These are phyloP conservation scores for Neofusicoccum parvum DNA, from an alignment of 2,329 filamentous ascomycete genomes.

Conservation along the genomic window DNA sequence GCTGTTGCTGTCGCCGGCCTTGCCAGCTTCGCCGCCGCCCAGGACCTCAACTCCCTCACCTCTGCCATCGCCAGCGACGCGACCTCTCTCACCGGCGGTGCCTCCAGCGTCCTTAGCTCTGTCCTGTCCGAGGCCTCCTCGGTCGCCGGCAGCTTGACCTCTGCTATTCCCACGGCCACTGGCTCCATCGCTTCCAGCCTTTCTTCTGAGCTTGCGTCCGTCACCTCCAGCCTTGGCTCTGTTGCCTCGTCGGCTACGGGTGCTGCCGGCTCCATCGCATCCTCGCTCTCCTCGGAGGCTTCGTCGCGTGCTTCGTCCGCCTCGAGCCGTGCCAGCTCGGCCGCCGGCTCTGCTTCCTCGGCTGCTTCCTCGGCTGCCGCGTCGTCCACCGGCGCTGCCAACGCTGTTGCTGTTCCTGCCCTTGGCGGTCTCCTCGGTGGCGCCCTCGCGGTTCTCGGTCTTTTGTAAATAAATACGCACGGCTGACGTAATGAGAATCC, in stretches of 20 bases:
- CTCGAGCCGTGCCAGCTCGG: background rate
- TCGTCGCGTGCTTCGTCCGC: background rate
- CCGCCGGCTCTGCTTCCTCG: background rate
- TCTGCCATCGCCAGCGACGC: constrained; percentile 8
- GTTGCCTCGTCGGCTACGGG: background rate
- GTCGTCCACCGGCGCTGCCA: constrained; percentile 8
- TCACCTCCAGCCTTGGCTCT: background rate
- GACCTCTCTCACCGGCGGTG: background rate
- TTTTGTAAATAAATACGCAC: constrained; percentile 19
- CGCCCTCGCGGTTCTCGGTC: constrained; percentile 15
- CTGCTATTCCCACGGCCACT: constrained; percentile 13
- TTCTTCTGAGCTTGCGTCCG: background rate
- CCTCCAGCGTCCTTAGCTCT: background rate
- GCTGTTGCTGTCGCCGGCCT: constrained; percentile 14
- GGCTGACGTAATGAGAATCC: background rate
- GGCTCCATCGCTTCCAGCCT: constrained; percentile 5
- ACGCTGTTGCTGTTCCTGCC: constrained; percentile 6
- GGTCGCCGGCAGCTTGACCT: constrained; percentile 10
- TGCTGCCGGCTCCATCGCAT: background rate
- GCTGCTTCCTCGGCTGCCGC: background rate
- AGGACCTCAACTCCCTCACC: constrained; percentile 14
- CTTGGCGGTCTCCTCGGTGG: constrained; percentile 16
- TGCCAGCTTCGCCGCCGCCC: constrained; percentile 12
- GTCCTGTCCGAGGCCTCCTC: background rate
- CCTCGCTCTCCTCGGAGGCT: background rate